Conservation (phyloP, 306 rosid species). For the Quercus suber region DNA sequence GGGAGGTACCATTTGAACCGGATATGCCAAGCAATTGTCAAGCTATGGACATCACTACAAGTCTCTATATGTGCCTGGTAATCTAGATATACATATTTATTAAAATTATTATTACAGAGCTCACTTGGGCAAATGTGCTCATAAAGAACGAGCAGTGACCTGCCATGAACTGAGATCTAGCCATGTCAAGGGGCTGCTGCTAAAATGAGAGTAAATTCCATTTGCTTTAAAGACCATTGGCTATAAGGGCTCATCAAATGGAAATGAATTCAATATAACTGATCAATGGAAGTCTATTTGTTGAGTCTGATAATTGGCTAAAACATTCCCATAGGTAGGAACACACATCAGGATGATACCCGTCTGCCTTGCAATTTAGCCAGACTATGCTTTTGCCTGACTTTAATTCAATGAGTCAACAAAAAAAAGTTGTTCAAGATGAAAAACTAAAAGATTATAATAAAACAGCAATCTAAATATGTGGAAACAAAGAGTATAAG, state of each 20-base stretch:
- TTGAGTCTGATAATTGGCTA: conserved; percentile 2
- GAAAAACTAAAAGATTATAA: too few species aligned
- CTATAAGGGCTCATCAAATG: not conserved
- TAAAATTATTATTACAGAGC: not conserved
- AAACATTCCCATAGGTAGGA: not conserved
- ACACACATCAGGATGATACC: not conserved
- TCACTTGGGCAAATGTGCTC: not conserved
- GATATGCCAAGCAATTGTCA: not conserved
- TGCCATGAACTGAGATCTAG: conserved; percentile 6
- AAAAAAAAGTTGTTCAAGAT: too few species aligned
- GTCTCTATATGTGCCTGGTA: not conserved
- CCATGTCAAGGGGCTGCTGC: not conserved
- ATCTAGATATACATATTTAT: not conserved
- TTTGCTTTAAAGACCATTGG: not conserved
- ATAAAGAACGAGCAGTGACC: not conserved
- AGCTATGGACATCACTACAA: not conserved
- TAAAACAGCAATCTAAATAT: too few species aligned
- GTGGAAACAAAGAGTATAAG: conserved; percentile 3
- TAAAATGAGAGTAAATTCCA: not conserved
- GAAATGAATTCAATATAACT: not conserved
- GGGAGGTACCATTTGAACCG: too few species aligned
- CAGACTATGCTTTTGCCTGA: not conserved
- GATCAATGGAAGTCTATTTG: not conserved
- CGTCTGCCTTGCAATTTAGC: conserved; percentile 5
- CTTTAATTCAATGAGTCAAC: not conserved